Base-by-base conservation (phyloP, 106 monocot genomes). In the Dioscorea zingiberensis region DNA sequence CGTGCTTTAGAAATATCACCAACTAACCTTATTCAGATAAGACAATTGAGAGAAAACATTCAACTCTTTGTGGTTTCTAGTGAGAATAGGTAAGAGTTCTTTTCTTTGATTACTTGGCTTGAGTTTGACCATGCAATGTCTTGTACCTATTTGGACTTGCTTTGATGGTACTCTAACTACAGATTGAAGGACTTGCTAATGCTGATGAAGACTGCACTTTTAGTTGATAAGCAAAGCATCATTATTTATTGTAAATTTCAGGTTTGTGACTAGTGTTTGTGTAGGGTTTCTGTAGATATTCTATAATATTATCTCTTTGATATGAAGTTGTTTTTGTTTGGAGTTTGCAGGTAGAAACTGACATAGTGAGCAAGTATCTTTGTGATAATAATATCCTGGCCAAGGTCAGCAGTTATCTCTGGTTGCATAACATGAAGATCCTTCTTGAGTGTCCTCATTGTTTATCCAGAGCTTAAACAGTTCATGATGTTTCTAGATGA, bases 161-260 rank as follows among this genome's bases (percentile, higher is more conserved):
- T 38, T 38, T 38, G 1, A 6, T 38, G 1, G 1, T 38, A 38
- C 10, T 38, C 38, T 38, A 1, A 38, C 38, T 38, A 29, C 69
- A 97, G 97, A 71, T 58, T 84, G 70, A 98, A 92, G 73, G 97
- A 92, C 77, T 75, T 98, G 47, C 30, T 98, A 58, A 16, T 65
- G 27, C 59, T 98, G 63, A 64, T 92, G 75, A 98, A 88, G 72
- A 74, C 84, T 72, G 75, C 86, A 47, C 78, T 85, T 73, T 60
- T 88, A 30, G 78, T 66, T 68, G 73, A 74, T 62, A 74, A 89
- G 73, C 66, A 63, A 70, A 92, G 97, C 70, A 84, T 89, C 60
- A 98, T 98, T 55, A 62, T 98, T 16, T 98, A 98, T 62, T 98
- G 97, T 63, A 98, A 98, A 74, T 98, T 98, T 86, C 97, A 98